Base-by-base conservation (phyloP, 2,329 filamentous ascomycete species). In the Diaporthe eres region DNA sequence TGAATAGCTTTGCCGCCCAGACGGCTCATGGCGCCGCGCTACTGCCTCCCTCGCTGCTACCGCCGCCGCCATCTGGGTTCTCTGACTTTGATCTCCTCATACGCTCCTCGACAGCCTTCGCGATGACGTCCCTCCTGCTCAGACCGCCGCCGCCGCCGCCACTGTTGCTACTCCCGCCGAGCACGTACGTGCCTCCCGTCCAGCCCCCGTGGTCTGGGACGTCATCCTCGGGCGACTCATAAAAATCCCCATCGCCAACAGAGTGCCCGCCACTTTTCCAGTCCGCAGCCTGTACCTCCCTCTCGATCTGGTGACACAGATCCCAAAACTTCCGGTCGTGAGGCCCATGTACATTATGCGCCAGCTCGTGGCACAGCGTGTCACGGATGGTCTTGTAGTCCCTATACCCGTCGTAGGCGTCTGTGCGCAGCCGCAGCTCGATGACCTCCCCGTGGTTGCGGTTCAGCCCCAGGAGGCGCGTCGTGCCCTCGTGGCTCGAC, bases 291-390 rank as follows among this genome's bases (percentile, higher is more conserved):
- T 94, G 93, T 4, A 98, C 96, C 86, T 98, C 96, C 70, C 89
- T 89, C 87, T 98, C 96, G 81, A 98, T 97, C 86, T 93, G 90
- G 79, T 92, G 92, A 79, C 94, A 98, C 80, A 99, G 84, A 72
- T 95, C 91, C 96, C 97, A 98, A 81, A 99, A 99, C 63, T 94
- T 86, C 25, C 91, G 88, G 84, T 98, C 95, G 83, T 99, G 97
- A 0, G 94, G 91, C 0, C 94, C 89, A 85, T 94, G 93, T 13
- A 98, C 94, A 80, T 98, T 98, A 84, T 99, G 97, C 78, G 96
- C 93, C 25, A 99, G 88, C 86, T 99, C 97, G 85, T 99, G 97
- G 82, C 96, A 98, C 17, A 99, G 87, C 61, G 97, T 98, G 79
- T 94, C 94, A 71, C 97, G 91, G 67, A 99, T 97, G 0, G 94